These are phyloP conservation scores for Colletotrichum limetticola DNA, from an alignment of 2,329 filamentous ascomycete species.

Conservation along the genomic window DNA sequence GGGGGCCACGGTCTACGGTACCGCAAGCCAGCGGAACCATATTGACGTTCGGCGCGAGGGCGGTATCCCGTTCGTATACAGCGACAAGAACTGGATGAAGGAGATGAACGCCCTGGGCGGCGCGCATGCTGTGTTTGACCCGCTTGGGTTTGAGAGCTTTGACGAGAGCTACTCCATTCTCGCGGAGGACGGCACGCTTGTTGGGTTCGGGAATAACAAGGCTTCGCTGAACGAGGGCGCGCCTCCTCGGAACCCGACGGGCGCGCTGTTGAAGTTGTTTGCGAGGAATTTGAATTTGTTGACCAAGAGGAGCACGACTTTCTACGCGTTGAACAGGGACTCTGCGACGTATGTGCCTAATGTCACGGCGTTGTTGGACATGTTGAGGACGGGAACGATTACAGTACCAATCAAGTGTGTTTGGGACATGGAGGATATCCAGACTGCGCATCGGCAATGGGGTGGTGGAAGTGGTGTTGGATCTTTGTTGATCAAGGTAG, in stretches of 20 bases:
- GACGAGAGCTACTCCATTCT: conserved; percentile 61
- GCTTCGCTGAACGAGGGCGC: conserved; percentile 41
- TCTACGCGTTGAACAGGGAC: conserved; percentile 50
- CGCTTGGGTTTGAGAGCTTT: conserved; percentile 61
- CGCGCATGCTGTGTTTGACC: conserved; percentile 59
- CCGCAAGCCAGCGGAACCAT: conserved; percentile 58
- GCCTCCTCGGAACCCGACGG: conserved; percentile 46
- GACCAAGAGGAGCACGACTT: conserved; percentile 43
- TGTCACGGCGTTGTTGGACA: conserved; percentile 43
- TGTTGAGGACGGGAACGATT: conserved; percentile 46
- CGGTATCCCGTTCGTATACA: conserved; percentile 57
- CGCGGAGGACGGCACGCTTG: conserved; percentile 48
- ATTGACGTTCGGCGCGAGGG: conserved; percentile 49
- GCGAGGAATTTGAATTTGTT: conserved; percentile 32
- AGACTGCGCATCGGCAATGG: conserved; percentile 51
- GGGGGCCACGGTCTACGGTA: conserved; percentile 62
- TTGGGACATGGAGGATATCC: conserved; percentile 53
- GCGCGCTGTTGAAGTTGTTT: conserved; percentile 47
- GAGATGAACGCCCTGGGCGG: conserved; percentile 57
- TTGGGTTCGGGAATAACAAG: conserved; percentile 52
- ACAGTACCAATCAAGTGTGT: conserved; percentile 49
- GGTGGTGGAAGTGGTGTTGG: conserved; percentile 48
- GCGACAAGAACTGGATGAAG: conserved; percentile 59
- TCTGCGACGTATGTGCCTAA: conserved; percentile 45
- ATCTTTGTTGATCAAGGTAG: conserved; percentile 43